phyloP scores from a whole-genome alignment of 352 stramenopile species.

The Pythium periplocum region DNA sequence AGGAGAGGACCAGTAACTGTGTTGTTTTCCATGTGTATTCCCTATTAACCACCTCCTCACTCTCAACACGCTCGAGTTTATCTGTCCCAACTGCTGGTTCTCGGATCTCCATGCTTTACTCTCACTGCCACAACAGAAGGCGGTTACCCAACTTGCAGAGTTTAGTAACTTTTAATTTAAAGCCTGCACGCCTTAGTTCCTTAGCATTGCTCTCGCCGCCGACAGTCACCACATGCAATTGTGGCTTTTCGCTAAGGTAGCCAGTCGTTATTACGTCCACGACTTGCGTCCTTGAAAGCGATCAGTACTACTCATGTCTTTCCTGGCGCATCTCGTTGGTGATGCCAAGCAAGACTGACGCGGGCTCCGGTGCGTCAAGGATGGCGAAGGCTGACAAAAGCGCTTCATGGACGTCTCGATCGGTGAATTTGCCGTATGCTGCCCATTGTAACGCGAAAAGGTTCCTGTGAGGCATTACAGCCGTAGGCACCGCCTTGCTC shows the following conservation, averaged over 20 bases:
- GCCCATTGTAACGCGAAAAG: conserved; percentile 64
- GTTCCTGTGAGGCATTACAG: conserved; percentile 56
- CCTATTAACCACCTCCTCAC: too few species aligned
- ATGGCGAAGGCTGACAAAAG: conserved; percentile 70
- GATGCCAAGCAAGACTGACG: conserved; percentile 67
- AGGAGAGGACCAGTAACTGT: conserved; percentile 26
- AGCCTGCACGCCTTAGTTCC: conserved; percentile 16
- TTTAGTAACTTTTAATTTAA: conserved; percentile 5
- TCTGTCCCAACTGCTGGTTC: too few species aligned
- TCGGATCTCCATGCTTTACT: too few species aligned
- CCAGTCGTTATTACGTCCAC: conserved; percentile 50
- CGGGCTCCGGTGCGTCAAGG: conserved; percentile 72
- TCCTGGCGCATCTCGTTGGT: conserved; percentile 80
- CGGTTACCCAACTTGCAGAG: too few species aligned
- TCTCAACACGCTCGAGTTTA: too few species aligned
- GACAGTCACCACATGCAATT: conserved; percentile 46
- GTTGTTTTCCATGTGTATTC: too few species aligned
- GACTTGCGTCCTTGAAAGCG: conserved; percentile 33
- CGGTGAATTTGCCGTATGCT: conserved; percentile 42
- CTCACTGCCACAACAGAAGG: too few species aligned
- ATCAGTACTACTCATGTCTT: conserved; percentile 63
- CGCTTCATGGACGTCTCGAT: conserved; percentile 77
- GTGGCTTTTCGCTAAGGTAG: conserved; percentile 35
- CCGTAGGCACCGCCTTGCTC: conserved; percentile 80
- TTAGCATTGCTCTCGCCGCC: conserved; percentile 40